phyloP scores from a whole-genome alignment of 768 basidiomycete genomes.

The Exsudoporus frostii region DNA sequence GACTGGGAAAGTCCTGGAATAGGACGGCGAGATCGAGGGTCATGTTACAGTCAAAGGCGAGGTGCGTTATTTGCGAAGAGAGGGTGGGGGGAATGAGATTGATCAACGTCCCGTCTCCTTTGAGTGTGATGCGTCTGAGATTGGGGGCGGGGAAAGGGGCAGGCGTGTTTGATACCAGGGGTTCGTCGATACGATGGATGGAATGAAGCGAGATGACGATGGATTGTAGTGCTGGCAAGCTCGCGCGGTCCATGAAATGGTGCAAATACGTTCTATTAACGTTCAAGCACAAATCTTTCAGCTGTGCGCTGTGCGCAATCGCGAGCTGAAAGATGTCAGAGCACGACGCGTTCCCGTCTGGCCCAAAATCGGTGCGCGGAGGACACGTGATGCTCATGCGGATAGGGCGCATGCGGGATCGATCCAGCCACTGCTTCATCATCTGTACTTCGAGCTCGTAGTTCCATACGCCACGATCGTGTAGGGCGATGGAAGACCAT shows the following conservation, averaged over 20 bases:
- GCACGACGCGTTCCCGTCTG: neutral
- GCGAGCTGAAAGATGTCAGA: conserved; percentile 24
- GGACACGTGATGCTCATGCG: conserved; percentile 20
- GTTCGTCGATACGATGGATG: conserved; percentile 3
- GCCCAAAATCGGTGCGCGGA: conserved; percentile 19
- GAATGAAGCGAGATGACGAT: conserved; percentile 17
- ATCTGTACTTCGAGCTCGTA: conserved; percentile 24
- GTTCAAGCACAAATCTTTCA: conserved; percentile 17
- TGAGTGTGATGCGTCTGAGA: conserved; percentile 14
- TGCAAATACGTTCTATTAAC: conserved; percentile 20
- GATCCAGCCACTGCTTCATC: conserved; percentile 23
- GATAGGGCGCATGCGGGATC: conserved; percentile 21
- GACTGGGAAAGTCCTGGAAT: conserved; percentile 15
- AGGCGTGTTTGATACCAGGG: neutral
- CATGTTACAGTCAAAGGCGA: conserved; percentile 19
- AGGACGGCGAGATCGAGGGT: conserved; percentile 19
- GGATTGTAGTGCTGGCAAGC: conserved; percentile 11
- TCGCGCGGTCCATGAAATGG: conserved; percentile 14
- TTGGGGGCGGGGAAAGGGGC: conserved; percentile 12
- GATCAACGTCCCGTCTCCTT: conserved; percentile 10
- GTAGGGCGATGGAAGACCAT: conserved; percentile 29
- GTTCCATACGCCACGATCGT: conserved; percentile 32
- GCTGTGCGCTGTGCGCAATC: conserved; percentile 18
- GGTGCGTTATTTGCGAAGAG: conserved; percentile 21
- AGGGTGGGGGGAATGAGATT: conserved; percentile 16